Conservation (phyloP, 768 basidiomycete genomes). For the Pholiota microspora region DNA sequence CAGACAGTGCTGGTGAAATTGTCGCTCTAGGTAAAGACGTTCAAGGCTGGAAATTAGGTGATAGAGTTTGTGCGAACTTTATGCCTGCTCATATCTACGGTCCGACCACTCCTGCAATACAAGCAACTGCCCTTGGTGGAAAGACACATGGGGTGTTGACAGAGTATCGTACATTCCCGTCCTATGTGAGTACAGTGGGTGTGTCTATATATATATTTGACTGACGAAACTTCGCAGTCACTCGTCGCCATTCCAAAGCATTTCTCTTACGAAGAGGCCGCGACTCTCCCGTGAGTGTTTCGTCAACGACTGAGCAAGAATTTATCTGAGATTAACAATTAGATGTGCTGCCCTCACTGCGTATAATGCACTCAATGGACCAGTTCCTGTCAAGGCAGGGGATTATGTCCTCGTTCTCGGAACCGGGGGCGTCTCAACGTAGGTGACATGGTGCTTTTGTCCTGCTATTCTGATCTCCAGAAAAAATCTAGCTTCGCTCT, state of each 20-base stretch:
- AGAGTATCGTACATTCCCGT: conserved; percentile 46
- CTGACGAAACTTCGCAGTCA: conserved; percentile 36
- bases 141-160: conserved; percentile 50
- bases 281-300: conserved; percentile 52
- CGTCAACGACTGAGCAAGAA: too few relatives aligned
- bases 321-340: neutral
- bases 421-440: conserved; percentile 61
- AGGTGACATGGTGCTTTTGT: conserved; percentile 8
- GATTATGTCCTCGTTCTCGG: conserved; percentile 60
- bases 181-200: too few relatives aligned
- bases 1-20: conserved; percentile 61
- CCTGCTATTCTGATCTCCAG: neutral
- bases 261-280: conserved; percentile 61
- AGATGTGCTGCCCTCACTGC: conserved; percentile 62
- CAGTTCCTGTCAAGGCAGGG: conserved; percentile 51
- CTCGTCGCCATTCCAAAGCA: conserved; percentile 57
- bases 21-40: conserved; percentile 43
- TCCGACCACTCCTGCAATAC: conserved; percentile 31
- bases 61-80: conserved; percentile 58
- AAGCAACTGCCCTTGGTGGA: conserved; percentile 41
- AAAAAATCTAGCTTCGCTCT: conserved; percentile 42
- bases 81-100: conserved; percentile 46
- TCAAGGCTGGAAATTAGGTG: conserved; percentile 49
- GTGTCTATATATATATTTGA: too few relatives aligned
- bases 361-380: conserved; percentile 56